Evolutionary conservation across 1,284 basidiomycete genomes (phyloP), one percentile per base, ranked within the genome.

Genomic region (Abortiporus biennis): DNA sequence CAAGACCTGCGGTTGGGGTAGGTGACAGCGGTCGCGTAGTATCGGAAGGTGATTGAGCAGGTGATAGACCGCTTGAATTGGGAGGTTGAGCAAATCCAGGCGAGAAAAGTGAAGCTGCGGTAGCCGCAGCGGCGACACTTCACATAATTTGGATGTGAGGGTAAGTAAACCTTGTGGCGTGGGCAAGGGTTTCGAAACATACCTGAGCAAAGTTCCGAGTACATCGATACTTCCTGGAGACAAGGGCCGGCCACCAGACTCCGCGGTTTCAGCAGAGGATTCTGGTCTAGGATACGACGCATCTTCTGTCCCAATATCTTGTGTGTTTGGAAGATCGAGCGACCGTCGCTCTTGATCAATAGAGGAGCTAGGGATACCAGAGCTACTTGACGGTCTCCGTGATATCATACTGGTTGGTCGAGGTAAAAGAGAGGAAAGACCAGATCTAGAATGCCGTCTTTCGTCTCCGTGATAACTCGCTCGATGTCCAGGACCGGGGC

Each of bases 71-170:
- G 52, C 50, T 43, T 42, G 42, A 42, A 23, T 46, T 44, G n/a
- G 46, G 36, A 27, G 53, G 52, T 35, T 51, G 56, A 9, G 58
- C 57, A 25, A 77, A 64, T 19, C 68, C 71, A 4, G 76, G 74
- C 12, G 75, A 71, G 45, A 81, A 71, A 35, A 82, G 69, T 6
- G 85, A 86, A 5, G 84, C 83, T 2, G 84, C 85, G 1, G 85
- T 86, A 17, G 85, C 85, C n/a, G 84, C 81, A 17, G 84, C 84
- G 6, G 83, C 85, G 33, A 87, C 83, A 50, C 85, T 87, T 48
- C 32, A 41, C 46, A 34, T 43, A 44, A 34, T 54, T 46, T 36
- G 46, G 33, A 43, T 27, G 25, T 11, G 3, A 42, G 37, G 25
- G 11, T 15, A 24, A 12, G 20, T 16, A 43, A 37, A 19, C 21